phyloP scores from a whole-genome alignment of 108 stramenopile species.

The Mediolabrus comicus region DNA sequence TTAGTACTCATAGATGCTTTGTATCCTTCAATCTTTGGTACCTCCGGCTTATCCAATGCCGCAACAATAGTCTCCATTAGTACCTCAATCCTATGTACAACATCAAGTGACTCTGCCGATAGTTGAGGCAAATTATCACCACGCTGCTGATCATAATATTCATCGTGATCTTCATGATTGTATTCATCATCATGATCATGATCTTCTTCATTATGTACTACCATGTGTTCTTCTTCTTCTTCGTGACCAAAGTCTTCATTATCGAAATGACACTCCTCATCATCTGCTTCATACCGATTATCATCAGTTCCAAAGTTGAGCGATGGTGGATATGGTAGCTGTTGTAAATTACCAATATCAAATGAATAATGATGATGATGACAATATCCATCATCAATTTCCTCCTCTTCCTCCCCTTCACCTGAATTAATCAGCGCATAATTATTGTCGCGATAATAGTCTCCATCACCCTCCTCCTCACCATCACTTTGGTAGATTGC shows the following conservation, averaged over 20 bases:
- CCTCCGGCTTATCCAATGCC: not conserved
- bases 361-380: not conserved
- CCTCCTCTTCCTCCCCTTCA: not conserved
- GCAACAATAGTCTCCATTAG: not conserved
- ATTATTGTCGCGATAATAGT: not conserved
- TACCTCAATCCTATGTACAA: not conserved
- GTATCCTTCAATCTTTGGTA: not conserved
- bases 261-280: not conserved
- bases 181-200: not conserved
- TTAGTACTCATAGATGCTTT: not conserved
- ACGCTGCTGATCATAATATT: too few species aligned
- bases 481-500: not conserved
- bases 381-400: not conserved
- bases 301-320: not conserved
- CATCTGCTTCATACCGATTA: not conserved
- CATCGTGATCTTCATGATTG: not conserved
- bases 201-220: not conserved
- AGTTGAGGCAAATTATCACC: not conserved
- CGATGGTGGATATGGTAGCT: not conserved
- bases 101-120: not conserved
- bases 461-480: not conserved
- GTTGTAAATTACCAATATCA: not conserved
- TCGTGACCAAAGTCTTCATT: not conserved
- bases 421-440: not conserved
- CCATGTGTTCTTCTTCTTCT: not conserved